Conservation (phyloP, 495 filamentous ascomycete species). For the Tuber melanosporum region DNA sequence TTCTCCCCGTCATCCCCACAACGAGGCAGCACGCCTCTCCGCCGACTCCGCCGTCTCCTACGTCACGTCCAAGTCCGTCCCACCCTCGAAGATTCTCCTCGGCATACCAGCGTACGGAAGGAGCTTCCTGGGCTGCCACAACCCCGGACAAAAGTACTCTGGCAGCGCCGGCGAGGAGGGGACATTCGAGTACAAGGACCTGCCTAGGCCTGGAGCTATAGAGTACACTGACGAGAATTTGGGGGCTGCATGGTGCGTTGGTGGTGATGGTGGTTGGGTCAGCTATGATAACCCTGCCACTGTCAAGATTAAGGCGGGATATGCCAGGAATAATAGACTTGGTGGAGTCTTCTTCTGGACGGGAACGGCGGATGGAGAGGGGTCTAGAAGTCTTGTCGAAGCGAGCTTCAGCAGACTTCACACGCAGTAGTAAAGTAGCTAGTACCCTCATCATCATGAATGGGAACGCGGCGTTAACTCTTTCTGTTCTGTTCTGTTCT, state of each 20-base stretch:
- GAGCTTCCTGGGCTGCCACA: constrained; percentile 64
- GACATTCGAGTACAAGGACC: constrained; percentile 70
- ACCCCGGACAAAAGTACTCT: constrained; percentile 57
- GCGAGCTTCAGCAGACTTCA: constrained; percentile 69
- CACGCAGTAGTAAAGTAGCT: constrained; percentile 15
- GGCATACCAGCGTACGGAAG: constrained; percentile 77
- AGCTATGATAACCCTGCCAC: constrained; percentile 80
- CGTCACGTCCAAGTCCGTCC: constrained; percentile 60
- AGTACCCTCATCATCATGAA: background rate
- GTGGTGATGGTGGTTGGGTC: constrained; percentile 77
- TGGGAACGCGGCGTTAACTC: background rate
- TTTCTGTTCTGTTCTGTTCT: background rate
- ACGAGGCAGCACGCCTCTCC: constrained; percentile 52
- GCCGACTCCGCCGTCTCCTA: constrained; percentile 62
- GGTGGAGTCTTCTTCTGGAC: constrained; percentile 90
- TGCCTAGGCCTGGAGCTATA: constrained; percentile 63
- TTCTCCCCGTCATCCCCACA: constrained; percentile 49
- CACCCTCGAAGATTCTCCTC: constrained; percentile 65
- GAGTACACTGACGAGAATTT: constrained; percentile 62
- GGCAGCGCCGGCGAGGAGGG: constrained; percentile 70
- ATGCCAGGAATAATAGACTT: constrained; percentile 66
- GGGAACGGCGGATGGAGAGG: constrained; percentile 66
- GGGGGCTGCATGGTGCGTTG: constrained; percentile 69
- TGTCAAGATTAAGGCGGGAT: constrained; percentile 77
- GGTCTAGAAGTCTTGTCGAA: constrained; percentile 65